phyloP scores from a whole-genome alignment of 495 filamentous ascomycete genomes.

The Aspergillus ellipticus region DNA sequence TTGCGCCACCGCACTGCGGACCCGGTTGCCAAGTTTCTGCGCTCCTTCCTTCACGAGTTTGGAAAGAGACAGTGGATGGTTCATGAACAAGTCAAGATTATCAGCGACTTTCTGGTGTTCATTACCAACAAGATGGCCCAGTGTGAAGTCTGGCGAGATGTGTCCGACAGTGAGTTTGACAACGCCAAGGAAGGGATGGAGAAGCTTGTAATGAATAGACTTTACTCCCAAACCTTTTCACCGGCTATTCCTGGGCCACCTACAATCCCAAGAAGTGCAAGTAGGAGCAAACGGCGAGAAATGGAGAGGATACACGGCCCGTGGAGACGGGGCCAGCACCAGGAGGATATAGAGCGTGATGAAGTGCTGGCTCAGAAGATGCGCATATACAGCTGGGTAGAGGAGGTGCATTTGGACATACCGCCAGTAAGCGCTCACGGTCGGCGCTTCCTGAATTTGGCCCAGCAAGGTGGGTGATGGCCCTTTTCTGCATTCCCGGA shows the following conservation, averaged over 20 bases:
- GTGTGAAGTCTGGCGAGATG: constrained; percentile 94
- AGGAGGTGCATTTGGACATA: constrained; percentile 93
- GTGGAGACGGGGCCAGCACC: constrained; percentile 88
- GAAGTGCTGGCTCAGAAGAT: constrained; percentile 94
- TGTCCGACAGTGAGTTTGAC: constrained; percentile 95
- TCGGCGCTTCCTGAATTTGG: constrained; percentile 79
- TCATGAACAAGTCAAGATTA: constrained; percentile 98
- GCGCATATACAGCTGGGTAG: constrained; percentile 92
- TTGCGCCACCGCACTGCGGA: constrained; percentile 93
- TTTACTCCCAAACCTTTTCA: constrained; percentile 96
- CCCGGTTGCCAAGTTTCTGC: constrained; percentile 90
- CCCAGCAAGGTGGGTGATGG: constrained; percentile 68
- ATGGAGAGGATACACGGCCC: constrained; percentile 69
- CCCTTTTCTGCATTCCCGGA: background rate
- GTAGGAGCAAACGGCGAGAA: constrained; percentile 65
- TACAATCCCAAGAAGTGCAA: constrained; percentile 57
- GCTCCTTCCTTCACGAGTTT: constrained; percentile 92
- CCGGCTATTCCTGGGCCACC: constrained; percentile 82
- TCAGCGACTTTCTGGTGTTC: constrained; percentile 94
- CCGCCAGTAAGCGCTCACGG: constrained; percentile 79
- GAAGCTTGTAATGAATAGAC: constrained; percentile 97
- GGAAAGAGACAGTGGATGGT: constrained; percentile 99
- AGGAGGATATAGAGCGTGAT: constrained; percentile 96
- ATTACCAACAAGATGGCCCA: constrained; percentile 98
- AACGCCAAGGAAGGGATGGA: constrained; percentile 99